These are phyloP conservation scores for Vigna reflexopilosa DNA, from an alignment of 306 rosid species.

Conservation along the genomic window DNA sequence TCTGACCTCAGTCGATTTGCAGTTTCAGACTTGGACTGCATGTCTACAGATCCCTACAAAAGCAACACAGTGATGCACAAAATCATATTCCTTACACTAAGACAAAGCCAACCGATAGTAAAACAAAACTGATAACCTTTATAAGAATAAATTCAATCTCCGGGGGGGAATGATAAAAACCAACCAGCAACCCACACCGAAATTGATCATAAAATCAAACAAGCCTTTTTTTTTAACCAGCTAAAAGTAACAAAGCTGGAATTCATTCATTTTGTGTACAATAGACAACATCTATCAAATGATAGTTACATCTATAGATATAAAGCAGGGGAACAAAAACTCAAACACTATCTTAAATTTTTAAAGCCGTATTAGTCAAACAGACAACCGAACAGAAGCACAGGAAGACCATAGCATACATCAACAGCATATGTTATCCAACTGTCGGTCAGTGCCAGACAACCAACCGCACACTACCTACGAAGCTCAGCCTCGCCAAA, in stretches of 20 bases:
- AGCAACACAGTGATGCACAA: constrained; percentile 4
- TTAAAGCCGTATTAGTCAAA: constrained; percentile 28
- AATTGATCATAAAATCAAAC: constrained; percentile 4
- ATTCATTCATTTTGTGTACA: constrained; percentile 21
- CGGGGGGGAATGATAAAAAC: neutral
- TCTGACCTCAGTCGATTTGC: constrained; percentile 59
- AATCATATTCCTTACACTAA: neutral
- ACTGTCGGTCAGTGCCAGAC: constrained; percentile 26
- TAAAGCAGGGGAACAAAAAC: constrained; percentile 30
- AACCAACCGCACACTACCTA: constrained; percentile 38
- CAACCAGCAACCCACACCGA: neutral
- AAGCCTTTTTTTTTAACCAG: too few species aligned
- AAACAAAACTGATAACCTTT: constrained; percentile 25
- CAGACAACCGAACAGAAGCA: constrained; percentile 37
- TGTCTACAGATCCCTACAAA: constrained; percentile 54
- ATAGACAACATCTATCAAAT: constrained; percentile 34
- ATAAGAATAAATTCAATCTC: neutral
- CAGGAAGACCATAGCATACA: constrained; percentile 34
- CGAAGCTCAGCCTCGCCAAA: constrained; percentile 31
- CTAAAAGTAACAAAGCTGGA: neutral
- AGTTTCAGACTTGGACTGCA: constrained; percentile 81
- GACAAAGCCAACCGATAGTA: neutral
- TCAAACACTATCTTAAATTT: constrained; percentile 12
- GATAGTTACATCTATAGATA: constrained; percentile 30
- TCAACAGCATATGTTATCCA: constrained; percentile 38